Percentiles rank a stretch among this genome's conserved stretches.
Evolutionary conservation across 2,329 filamentous ascomycete species (phyloP).

Genomic region (Aspergillus carbonarius): DNA sequence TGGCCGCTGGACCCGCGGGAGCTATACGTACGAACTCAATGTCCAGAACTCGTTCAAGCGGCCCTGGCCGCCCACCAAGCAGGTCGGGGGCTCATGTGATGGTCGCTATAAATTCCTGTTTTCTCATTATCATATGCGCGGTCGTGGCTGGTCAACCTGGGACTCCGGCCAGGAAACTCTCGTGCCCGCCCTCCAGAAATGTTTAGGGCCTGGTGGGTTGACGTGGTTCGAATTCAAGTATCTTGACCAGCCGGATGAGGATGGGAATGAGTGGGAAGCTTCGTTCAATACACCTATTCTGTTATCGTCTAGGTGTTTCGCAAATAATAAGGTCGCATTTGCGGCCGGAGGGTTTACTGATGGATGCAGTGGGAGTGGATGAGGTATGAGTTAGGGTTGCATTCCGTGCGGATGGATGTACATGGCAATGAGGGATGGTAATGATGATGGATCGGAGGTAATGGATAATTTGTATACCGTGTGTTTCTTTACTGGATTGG

Average conservation of each 20-base stretch:
- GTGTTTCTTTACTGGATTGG: too few relatives aligned
- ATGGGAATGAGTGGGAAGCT: conserved; percentile 11
- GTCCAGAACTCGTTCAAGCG: neutral
- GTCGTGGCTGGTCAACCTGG: neutral
- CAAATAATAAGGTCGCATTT: neutral
- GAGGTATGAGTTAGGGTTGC: neutral
- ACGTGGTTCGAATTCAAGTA: conserved; percentile 2
- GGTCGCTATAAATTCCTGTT: neutral
- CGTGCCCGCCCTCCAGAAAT: neutral
- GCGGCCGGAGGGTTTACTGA: neutral
- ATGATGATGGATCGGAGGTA: too few relatives aligned
- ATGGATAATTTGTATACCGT: too few relatives aligned
- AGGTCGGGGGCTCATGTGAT: neutral
- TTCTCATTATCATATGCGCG: neutral
- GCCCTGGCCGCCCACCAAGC: conserved; percentile 1
- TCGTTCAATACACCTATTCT: neutral
- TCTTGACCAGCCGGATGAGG: neutral
- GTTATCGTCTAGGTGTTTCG: neutral
- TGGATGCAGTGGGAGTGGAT: neutral
- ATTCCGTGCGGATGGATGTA: too few relatives aligned
- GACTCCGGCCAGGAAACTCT: conserved; percentile 3
- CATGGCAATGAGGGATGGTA: too few relatives aligned
- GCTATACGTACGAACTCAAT: conserved; percentile 4
- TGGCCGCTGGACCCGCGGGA: conserved; percentile 8
- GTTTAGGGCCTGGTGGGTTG: neutral